A percentile compares a stretch with the other conserved stretches of the same genome.
Conservation (phyloP, 1,284 basidiomycete species). For the Ceratobasidium sp. region DNA sequence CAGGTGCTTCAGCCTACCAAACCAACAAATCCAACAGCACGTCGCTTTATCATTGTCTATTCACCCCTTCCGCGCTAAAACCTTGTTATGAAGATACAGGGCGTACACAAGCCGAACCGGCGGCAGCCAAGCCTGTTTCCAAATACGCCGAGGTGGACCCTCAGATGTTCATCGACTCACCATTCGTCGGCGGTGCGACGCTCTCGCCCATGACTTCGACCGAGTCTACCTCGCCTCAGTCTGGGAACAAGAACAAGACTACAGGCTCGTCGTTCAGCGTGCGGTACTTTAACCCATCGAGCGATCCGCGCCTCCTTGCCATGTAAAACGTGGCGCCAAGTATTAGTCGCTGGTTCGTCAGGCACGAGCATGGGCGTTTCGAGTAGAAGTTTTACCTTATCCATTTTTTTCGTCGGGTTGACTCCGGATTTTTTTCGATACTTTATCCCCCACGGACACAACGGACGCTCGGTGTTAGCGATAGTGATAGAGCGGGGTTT, state of each 20-base stretch:
- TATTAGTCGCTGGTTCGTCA: background rate
- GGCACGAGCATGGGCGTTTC: constrained; percentile 12
- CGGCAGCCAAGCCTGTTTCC: constrained; percentile 28
- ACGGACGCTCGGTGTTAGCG: constrained; percentile 25
- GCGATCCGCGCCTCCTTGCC: constrained; percentile 31
- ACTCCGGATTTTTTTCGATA: constrained; percentile 15
- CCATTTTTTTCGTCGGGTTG: constrained; percentile 12
- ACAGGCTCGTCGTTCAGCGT: constrained; percentile 2
- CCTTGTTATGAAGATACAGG: background rate
- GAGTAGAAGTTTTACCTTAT: constrained; percentile 22
- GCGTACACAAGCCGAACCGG: background rate
- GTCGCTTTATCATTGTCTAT: background rate
- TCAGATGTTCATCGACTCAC: constrained; percentile 43
- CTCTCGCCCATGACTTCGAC: constrained; percentile 17
- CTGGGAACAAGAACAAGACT: background rate
- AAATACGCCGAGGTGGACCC: constrained; percentile 32
- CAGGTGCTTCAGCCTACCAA: background rate
- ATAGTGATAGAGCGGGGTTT: constrained; percentile 34
- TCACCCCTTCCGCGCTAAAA: background rate
- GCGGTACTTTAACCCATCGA: constrained; percentile 40
- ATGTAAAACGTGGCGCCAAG: constrained; percentile 16
- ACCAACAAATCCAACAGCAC: constrained; percentile 12
- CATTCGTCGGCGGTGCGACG: constrained; percentile 31
- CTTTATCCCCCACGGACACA: constrained; percentile 42
- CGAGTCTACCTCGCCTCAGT: constrained; percentile 21